Evolutionary conservation across 2,329 filamentous ascomycete species (phyloP), one percentile per base, ranked within the genome.

Genomic region (Botrytis medusae): DNA sequence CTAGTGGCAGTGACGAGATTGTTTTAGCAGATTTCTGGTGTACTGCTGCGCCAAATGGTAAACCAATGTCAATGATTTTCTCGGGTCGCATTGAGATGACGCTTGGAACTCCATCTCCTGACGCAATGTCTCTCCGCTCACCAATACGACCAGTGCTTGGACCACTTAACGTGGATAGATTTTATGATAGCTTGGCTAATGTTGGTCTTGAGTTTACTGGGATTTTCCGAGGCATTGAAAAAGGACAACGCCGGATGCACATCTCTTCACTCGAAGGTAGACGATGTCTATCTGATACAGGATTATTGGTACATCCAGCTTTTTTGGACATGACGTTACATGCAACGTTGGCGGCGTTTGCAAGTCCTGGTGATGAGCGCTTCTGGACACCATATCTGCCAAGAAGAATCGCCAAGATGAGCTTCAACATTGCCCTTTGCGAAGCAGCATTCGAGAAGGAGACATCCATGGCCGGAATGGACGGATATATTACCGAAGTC

Each of bases 301-400:
- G 34, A 51, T 51, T 75, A 10, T 42, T 76, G 51, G 83, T 90
- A 34, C 88, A 90, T 74, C 88, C 88, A 0, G 84, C 86, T 3
- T 87, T 86, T 0, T 81, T 90, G 20, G 88, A 90, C 74, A 81
- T 84, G 4, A 85, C 89, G 79, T 84, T 90, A 37, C 88, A 90
- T 72, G 84, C 84, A 1, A 83, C 84, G 0, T 81, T 89, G 14
- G 64, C 75, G 8, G 77, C 78, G 16, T 75, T 64, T 34, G 69
- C 64, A 3, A 69, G 42, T 25, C 79, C 78, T 18, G 74, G 62
- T 14, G 78, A 80, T 69, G 76, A 72, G 1, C 60, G 68, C n/a
- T 54, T 78, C 1, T 75, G 74, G 73, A 73, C 75, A 16, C 32
- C 79, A 7, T 74, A 76, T 40, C 64, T 80, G 6, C 79, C 78